These are phyloP conservation scores for Lactarius evosmus DNA, from an alignment of 768 basidiomycete species.

Conservation along the genomic window DNA sequence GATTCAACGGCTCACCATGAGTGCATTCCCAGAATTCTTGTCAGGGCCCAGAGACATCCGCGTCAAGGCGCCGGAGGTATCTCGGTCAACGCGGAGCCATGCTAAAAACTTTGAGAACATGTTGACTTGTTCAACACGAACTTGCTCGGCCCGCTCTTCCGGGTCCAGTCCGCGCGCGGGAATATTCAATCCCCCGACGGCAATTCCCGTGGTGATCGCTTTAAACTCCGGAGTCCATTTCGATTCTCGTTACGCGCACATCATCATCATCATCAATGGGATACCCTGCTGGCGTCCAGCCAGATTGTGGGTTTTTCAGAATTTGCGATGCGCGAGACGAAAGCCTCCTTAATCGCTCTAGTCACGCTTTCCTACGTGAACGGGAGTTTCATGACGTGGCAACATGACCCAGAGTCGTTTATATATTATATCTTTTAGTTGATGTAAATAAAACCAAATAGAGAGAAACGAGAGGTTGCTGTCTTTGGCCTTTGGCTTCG, in stretches of 20 bases:
- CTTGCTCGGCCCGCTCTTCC: too few species aligned
- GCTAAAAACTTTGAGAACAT: constrained; percentile 9
- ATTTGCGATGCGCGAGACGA: constrained; percentile 46
- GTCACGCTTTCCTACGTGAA: constrained; percentile 65
- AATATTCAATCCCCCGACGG: constrained; percentile 34
- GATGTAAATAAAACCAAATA: constrained; percentile 17
- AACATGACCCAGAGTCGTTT: constrained; percentile 38
- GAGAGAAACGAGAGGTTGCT: background rate
- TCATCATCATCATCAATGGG: constrained; percentile 46
- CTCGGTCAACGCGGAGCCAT: background rate
- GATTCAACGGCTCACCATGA: constrained; percentile 52
- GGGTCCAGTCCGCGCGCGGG: too few species aligned
- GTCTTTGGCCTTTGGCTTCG: background rate
- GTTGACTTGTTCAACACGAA: background rate
- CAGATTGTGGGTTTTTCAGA: constrained; percentile 44
- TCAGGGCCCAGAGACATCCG: constrained; percentile 62
- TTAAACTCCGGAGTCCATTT: constrained; percentile 20
- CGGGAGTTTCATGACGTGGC: constrained; percentile 88
- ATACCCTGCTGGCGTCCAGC: constrained; percentile 59
- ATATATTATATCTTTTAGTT: background rate
- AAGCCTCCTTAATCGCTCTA: constrained; percentile 82
- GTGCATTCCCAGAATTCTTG: constrained; percentile 47
- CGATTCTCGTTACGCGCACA: constrained; percentile 41
- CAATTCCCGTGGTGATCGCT: constrained; percentile 15
- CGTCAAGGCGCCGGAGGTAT: constrained; percentile 43